A percentile compares a stretch with the other conserved stretches of the same genome.
These are phyloP conservation scores for Coemansia sp. DNA, from an alignment of 192 early-diverging fungal genomes.

Conservation along the genomic window DNA sequence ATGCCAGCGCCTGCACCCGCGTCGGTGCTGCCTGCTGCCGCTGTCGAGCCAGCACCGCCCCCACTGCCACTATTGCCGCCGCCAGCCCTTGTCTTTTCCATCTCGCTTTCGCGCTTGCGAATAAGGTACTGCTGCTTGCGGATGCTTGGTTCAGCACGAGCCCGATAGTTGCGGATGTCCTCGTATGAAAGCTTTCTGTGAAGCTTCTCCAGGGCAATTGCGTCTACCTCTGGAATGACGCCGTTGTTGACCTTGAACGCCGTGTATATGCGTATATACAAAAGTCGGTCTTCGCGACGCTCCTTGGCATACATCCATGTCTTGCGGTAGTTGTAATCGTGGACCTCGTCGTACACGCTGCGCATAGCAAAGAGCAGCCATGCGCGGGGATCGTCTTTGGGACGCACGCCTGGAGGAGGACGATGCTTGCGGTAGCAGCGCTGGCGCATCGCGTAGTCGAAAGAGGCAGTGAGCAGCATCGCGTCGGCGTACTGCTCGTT, in stretches of 20 bases:
- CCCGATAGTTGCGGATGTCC: conserved; percentile 85
- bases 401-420: conserved; percentile 77
- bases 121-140: conserved; percentile 70
- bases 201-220: conserved; percentile 58
- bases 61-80: too few species aligned
- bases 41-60: conserved; percentile 1
- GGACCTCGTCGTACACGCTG: conserved; percentile 82
- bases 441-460: conserved; percentile 76
- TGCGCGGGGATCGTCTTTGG: conserved; percentile 74
- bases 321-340: conserved; percentile 77
- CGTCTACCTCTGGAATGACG: conserved; percentile 49
- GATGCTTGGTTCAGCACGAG: conserved; percentile 68
- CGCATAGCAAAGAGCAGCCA: conserved; percentile 79
- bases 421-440: conserved; percentile 83
- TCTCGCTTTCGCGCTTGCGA: conserved; percentile 37
- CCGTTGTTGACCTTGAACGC: conserved; percentile 49
- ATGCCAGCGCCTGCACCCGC: conserved; percentile 19
- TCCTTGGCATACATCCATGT: conserved; percentile 80
- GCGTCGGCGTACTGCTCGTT: conserved; percentile 85
- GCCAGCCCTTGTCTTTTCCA: conserved; percentile 8
- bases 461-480: conserved; percentile 73
- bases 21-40: conserved; percentile 4
- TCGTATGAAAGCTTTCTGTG: conserved; percentile 80
- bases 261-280: conserved; percentile 76
- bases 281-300: conserved; percentile 73